Evolutionary conservation across 106 monocot genomes (phyloP).

Genomic region (Posidonia australis): DNA sequence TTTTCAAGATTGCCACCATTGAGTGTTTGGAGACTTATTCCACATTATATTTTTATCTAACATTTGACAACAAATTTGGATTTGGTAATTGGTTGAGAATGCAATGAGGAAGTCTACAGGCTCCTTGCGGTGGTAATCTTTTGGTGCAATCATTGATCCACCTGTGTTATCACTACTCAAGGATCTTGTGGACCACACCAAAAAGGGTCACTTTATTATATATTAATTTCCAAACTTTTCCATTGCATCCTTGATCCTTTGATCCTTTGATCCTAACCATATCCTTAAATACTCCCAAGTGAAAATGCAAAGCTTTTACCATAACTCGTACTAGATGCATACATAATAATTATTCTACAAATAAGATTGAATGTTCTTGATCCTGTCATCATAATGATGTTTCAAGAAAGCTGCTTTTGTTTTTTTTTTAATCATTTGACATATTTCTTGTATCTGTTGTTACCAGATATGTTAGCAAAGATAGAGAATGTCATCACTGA

Average conservation of each 20-base stretch:
- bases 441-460: neutral
- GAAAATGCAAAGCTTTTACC: neutral
- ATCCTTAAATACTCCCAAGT: neutral
- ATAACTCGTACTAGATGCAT: neutral
- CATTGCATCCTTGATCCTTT: neutral
- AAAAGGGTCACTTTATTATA: neutral
- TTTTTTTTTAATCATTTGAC: neutral
- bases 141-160: neutral
- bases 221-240: neutral
- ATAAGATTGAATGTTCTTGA: neutral
- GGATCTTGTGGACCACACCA: too few relatives aligned
- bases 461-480: constrained; percentile 55
- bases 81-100: neutral
- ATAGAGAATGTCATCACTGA: constrained; percentile 57
- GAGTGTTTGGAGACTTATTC: neutral
- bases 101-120: neutral
- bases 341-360: neutral
- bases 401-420: neutral
- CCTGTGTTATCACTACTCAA: neutral
- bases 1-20: too few relatives aligned
- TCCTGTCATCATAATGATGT: too few relatives aligned
- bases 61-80: neutral
- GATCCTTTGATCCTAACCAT: neutral
- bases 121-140: neutral
- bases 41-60: neutral